A percentile compares a stretch with the other conserved stretches of the same genome.
Evolutionary conservation across 345 rosid genomes (phyloP).

Genomic region (Psidium guajava): DNA sequence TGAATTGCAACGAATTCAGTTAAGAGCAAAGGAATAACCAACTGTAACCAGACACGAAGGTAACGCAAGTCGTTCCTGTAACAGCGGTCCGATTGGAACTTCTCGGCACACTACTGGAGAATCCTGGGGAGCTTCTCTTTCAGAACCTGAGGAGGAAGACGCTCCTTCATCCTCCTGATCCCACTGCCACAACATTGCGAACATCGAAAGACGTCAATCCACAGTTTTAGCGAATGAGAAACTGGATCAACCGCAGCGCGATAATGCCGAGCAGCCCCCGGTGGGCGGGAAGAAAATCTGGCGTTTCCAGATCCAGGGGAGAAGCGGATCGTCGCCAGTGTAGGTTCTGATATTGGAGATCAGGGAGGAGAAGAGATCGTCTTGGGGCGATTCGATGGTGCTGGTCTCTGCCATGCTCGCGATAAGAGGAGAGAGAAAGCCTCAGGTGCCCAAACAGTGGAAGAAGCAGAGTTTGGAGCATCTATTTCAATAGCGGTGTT

Average conservation of each 20-base stretch:
- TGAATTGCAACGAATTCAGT: neutral
- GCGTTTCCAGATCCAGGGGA: conserved; percentile 84
- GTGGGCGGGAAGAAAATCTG: too few species aligned
- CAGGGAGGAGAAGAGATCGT: conserved; percentile 49
- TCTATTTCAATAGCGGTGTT: neutral
- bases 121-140: conserved; percentile 91
- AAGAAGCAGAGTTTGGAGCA: neutral
- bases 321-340: conserved; percentile 72
- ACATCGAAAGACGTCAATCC: neutral
- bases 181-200: conserved; percentile 4
- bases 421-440: neutral
- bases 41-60: conserved; percentile 82
- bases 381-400: conserved; percentile 12
- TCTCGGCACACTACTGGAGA: conserved; percentile 65
- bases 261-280: too few species aligned
- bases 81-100: conserved; percentile 65
- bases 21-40: conserved; percentile 27
- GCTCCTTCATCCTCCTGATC: conserved; percentile 61
- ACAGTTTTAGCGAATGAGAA: neutral
- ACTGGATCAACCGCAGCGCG: neutral
- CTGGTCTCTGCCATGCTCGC: neutral
- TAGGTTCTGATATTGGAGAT: conserved; percentile 72
- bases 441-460: neutral
- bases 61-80: conserved; percentile 73
- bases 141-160: conserved; percentile 32